Evolutionary conservation across 2,329 filamentous ascomycete species (phyloP).

Genomic region (Akanthomyces dipterigenus): DNA sequence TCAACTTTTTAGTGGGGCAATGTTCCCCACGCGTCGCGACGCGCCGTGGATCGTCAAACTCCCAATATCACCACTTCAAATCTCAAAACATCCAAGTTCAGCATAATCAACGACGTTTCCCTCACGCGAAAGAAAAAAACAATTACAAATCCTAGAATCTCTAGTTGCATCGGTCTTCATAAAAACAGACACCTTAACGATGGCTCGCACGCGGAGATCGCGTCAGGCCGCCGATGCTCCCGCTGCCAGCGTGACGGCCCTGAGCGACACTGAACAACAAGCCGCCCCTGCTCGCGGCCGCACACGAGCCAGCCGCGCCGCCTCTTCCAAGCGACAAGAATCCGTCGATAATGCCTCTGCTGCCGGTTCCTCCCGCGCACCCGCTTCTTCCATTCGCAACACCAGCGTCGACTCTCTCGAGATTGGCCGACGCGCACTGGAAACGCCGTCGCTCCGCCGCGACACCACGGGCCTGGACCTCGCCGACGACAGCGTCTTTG

Average conservation of each 20-base stretch:
- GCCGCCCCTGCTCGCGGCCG: constrained; percentile 20
- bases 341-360: constrained; percentile 15
- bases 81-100: neutral
- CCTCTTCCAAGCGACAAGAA: neutral
- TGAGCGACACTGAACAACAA: constrained; percentile 20
- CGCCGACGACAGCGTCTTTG: constrained; percentile 42
- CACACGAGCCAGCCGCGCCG: constrained; percentile 14
- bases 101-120: neutral
- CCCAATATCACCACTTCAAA: neutral
- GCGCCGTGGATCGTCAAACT: neutral
- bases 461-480: constrained; percentile 44
- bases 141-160: neutral
- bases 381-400: constrained; percentile 18
- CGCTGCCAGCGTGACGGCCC: constrained; percentile 10
- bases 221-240: constrained; percentile 21
- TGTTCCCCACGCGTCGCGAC: constrained; percentile 8
- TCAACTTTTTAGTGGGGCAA: constrained; percentile 9
- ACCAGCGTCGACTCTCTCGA: constrained; percentile 28
- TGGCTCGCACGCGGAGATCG: constrained; percentile 27
- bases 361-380: constrained; percentile 11
- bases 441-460: constrained; percentile 27
- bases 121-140: neutral
- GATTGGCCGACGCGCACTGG: constrained; percentile 28
- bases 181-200: constrained; percentile 8
- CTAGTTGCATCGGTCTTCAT: neutral